Conservation (phyloP, 2,329 filamentous ascomycete species). For the Fonsecaea monophora region DNA sequence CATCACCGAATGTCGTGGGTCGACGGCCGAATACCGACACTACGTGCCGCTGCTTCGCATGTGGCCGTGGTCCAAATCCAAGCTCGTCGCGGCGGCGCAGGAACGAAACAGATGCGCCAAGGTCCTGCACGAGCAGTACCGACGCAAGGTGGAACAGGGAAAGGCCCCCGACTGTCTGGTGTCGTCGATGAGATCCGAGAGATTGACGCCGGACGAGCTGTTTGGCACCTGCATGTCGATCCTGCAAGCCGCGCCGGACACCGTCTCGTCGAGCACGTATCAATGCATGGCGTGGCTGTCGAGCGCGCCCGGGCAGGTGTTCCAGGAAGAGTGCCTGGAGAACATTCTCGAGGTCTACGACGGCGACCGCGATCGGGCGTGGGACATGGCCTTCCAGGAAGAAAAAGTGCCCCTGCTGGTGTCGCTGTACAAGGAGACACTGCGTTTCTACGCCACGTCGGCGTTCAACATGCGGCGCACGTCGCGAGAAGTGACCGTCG, state of each 20-base stretch:
- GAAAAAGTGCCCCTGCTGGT: conserved; percentile 20
- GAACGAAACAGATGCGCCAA: neutral
- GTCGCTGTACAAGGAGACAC: conserved; percentile 20
- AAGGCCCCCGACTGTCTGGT: conserved; percentile 15
- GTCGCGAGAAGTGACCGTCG: conserved; percentile 1
- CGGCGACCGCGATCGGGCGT: conserved; percentile 19
- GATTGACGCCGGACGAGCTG: conserved; percentile 17
- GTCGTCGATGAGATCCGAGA: conserved; percentile 10
- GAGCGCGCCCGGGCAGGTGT: conserved; percentile 2
- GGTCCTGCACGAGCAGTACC: conserved; percentile 15
- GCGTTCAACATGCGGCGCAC: neutral
- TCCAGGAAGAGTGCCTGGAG: neutral
- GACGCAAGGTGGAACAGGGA: neutral
- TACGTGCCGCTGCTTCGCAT: conserved; percentile 17
- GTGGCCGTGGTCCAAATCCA: neutral
- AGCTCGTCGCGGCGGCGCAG: conserved; percentile 2
- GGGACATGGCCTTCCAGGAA: conserved; percentile 25
- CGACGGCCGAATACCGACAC: conserved; percentile 6
- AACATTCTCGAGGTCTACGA: conserved; percentile 18
- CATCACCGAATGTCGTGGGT: conserved; percentile 14
- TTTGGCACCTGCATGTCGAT: conserved; percentile 20
- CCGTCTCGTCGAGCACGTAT: conserved; percentile 16
- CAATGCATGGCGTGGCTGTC: conserved; percentile 17
- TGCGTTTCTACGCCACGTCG: conserved; percentile 17
- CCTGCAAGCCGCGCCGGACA: conserved; percentile 25